Evolutionary conservation across 2,329 filamentous ascomycete species (phyloP), one percentile per base, ranked within the genome.

Genomic region (Exophiala calicioides): DNA sequence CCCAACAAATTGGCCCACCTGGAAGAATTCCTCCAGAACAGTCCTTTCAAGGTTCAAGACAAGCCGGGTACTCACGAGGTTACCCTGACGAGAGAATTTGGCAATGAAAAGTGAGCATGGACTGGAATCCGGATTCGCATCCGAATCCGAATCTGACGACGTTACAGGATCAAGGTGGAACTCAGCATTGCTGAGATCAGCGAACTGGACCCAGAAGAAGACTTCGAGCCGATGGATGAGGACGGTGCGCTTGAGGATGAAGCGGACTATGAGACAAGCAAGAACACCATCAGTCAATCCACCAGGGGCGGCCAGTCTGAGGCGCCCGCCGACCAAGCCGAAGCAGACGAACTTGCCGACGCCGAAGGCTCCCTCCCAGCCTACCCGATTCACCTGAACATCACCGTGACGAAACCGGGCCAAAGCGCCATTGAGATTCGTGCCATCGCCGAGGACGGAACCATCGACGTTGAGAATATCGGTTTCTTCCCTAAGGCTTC

Each of bases 381-480:
- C 50, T 89, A 91, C 66, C 89, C 90, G 46, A 88, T 86, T 61
- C 85, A 85, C 58, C 78, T 96, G 55, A 89, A 86, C 70, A 83
- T 98, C 62, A 84, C 90, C 38, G 79, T 98, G 48, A 89, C 95
- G 78, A 94, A 95, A 77, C 78, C 86, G 50, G 81, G 80, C 71
- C 86, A 88, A 64, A 90, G 91, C 51, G 89, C 89, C 20, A 79
- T 98, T 56, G 84, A 86, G 69, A 83, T 98, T 60, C 89, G 95
- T 68, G 86, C 90, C 50, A 76, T 86, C 51, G 89, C 88, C 23
- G 86, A 93, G 72, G 88, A 95, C 59, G 90, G 90, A 61, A 76
- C 83, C 66, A 85, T 97, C 68, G 76, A 89, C 60, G 85, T 97
- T 64, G 88, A 96, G 67, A 91, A 93, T 72, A 34, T 56, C 44